phyloP scores from a whole-genome alignment of 257 asterid genomes.

The Solanum chmielewskii region DNA sequence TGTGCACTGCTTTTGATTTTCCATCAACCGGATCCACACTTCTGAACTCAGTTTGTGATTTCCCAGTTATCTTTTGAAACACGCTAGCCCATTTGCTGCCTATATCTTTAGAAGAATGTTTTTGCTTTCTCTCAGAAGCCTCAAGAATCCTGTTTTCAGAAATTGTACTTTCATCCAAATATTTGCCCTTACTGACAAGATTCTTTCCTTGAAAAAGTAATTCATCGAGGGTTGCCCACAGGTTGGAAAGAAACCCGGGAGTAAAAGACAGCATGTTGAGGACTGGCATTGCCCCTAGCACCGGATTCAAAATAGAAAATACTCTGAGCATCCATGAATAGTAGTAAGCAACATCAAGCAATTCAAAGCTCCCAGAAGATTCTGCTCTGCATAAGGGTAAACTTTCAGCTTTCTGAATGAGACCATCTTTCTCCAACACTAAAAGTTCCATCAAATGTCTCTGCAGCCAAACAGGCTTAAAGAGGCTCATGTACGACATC shows the following conservation, averaged over 20 bases:
- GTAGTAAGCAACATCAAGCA: conserved; percentile 55
- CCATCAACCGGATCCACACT: conserved; percentile 10
- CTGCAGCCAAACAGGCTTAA: conserved; percentile 67
- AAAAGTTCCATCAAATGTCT: conserved; percentile 74
- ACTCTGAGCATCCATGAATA: conserved; percentile 78
- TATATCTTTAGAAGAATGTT: conserved; percentile 40
- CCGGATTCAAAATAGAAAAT: conserved; percentile 56
- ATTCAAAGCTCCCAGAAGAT: conserved; percentile 24
- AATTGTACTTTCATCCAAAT: conserved; percentile 13
- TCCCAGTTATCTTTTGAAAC: conserved; percentile 62
- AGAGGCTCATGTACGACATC: conserved; percentile 56
- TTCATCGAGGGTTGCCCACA: conserved; percentile 70
- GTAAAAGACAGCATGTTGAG: conserved; percentile 91
- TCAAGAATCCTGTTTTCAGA: conserved; percentile 28
- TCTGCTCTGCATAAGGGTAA: conserved; percentile 15
- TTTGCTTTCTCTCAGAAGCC: conserved; percentile 39
- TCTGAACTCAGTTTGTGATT: conserved; percentile 35
- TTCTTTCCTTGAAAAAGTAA: conserved; percentile 34
- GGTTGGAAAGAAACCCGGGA: conserved; percentile 70
- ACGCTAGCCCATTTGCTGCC: conserved; percentile 71
- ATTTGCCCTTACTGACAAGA: conserved; percentile 12
- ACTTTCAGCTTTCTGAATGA: conserved; percentile 16
- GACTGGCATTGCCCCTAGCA: conserved; percentile 68
- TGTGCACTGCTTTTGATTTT: conserved; percentile 21
- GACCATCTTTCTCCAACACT: conserved; percentile 27